Evolutionary conservation across 768 basidiomycete species (phyloP), one percentile per base, ranked within the genome.

Genomic region (Podaxis mareebaensis): DNA sequence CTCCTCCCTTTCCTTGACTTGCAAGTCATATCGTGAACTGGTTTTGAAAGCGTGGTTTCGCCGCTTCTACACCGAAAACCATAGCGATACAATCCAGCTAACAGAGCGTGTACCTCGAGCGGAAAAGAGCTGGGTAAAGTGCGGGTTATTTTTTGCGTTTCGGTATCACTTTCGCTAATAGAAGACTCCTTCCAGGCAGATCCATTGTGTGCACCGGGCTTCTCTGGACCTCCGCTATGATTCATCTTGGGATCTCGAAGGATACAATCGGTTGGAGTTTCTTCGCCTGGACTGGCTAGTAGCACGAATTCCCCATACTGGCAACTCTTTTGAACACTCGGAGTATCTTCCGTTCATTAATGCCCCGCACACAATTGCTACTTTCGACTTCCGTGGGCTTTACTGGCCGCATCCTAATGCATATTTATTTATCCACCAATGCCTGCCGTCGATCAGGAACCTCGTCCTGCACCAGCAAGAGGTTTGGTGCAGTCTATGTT

Each of bases 11-110:
- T 60, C 53, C 30, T 11, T 53, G 30, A 33, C 64, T 22, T 60
- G 58, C 30, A 60, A 38, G 20, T 17, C 64, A n/a, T 60, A 60
- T 13, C 58, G 59, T 30, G 53, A 22, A 8, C 40, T 65, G 26
- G 64, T 48, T 11, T 46, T 65, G n/a, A 39, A 60, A 38, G 53
- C 58, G 6, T 65, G 64, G 64, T 60, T 61, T 38, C 26, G 36
- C 28, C 38, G 38, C 22, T 46, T 64, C 11, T 57, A 60, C 17
- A 58, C 63, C 24, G 53, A 58, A 22, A 39, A 28, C 30, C 30
- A n/a, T 30, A 22, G 44, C 5, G 64, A 61, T 2, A 24, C 44
- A 6, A 46, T 42, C 20, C 22, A 51, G 5, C 58, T 58, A 15
- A 24, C 33, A 5, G 28, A 33, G n/a, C 28, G 22, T 11, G 44